Conservation (phyloP, 495 filamentous ascomycete genomes). For the Hyaloscypha bicolor region DNA sequence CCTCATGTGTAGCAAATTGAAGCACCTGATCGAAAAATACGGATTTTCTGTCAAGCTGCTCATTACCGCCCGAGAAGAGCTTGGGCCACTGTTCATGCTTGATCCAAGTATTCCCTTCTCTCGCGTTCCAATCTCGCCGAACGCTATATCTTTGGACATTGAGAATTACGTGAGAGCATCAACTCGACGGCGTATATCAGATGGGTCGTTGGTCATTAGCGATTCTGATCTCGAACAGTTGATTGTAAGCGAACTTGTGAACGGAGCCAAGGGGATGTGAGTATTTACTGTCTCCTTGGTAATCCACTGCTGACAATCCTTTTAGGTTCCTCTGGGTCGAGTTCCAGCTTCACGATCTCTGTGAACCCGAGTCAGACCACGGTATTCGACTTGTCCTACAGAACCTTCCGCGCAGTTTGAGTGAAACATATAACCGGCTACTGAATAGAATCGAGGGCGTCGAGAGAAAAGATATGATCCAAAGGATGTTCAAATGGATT, state of each 20-base stretch:
- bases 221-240: conserved; percentile 11
- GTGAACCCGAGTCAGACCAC: conserved; percentile 18
- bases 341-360: conserved; percentile 24
- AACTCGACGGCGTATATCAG: background rate
- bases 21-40: background rate
- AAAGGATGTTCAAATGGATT: conserved; percentile 20
- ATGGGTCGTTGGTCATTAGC: conserved; percentile 8
- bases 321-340: conserved; percentile 21
- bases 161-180: conserved; percentile 12
- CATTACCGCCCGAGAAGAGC: conserved; percentile 20
- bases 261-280: conserved; percentile 21
- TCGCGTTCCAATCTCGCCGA: conserved; percentile 25
- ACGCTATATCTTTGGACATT: conserved; percentile 6
- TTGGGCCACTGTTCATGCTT: conserved; percentile 32
- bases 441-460: conserved; percentile 10
- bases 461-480: conserved; percentile 16
- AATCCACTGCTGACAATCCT: background rate
- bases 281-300: conserved; percentile 7
- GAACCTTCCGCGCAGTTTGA: conserved; percentile 17
- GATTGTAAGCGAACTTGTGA: conserved; percentile 10
- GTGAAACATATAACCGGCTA: conserved; percentile 18
- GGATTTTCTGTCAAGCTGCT: background rate
- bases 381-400: conserved; percentile 12
- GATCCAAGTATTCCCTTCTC: conserved; percentile 32
- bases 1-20: background rate